phyloP scores from a whole-genome alignment of 257 asterid genomes.

The Mitragyna speciosa region DNA sequence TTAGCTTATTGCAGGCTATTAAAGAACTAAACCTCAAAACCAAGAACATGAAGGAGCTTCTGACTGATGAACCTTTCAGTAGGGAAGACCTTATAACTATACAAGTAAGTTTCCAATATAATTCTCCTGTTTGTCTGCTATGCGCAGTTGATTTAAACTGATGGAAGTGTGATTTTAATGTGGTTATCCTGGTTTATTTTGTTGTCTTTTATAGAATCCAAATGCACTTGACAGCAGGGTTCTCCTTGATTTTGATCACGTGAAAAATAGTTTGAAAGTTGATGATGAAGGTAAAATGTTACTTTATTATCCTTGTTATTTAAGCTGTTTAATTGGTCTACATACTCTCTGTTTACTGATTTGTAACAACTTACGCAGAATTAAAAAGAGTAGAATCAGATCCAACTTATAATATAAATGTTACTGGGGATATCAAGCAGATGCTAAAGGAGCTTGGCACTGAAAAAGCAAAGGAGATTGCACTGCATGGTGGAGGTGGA shows the following conservation, averaged over 20 bases:
- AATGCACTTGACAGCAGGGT: conserved; percentile 77
- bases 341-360: conserved; percentile 1
- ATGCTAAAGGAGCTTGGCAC: conserved; percentile 95
- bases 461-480: conserved; percentile 89
- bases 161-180: conserved; percentile 8
- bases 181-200: conserved; percentile 20
- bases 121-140: conserved; percentile 13
- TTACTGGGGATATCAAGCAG: conserved; percentile 79
- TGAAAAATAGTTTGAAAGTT: conserved; percentile 75
- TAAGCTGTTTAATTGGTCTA: background rate
- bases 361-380: conserved; percentile 42
- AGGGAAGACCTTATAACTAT: conserved; percentile 80
- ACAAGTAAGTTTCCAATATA: conserved; percentile 52
- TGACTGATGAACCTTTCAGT: conserved; percentile 89
- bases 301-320: background rate
- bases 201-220: conserved; percentile 62
- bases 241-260: conserved; percentile 85
- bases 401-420: conserved; percentile 84
- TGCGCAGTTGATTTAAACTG: conserved; percentile 8
- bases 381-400: conserved; percentile 70
- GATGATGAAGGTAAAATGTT: conserved; percentile 79
- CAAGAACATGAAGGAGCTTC: conserved; percentile 98
- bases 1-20: conserved; percentile 57
- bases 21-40: conserved; percentile 90
- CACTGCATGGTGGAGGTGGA: conserved; percentile 98